These are phyloP conservation scores for Fusarium bactridioides DNA, from an alignment of 2,329 filamentous ascomycete species.

Conservation along the genomic window DNA sequence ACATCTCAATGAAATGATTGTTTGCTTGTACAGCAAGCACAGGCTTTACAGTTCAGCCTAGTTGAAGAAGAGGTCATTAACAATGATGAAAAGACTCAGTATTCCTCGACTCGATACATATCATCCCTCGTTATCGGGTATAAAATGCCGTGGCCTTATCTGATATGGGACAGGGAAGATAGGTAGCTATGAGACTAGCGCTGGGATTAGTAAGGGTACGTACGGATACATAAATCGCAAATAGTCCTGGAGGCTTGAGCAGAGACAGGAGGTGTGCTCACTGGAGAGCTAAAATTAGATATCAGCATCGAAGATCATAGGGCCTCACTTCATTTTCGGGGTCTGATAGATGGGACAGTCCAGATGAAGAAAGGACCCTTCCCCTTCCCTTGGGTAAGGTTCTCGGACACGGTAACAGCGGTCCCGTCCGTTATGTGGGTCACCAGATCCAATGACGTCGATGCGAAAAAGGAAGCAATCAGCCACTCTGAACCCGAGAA, in stretches of 20 bases:
- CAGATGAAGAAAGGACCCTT: constrained; percentile 1
- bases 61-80: background rate
- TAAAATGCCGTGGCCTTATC: constrained; percentile 15
- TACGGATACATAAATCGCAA: background rate
- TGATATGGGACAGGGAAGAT: constrained; percentile 15
- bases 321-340: background rate
- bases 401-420: background rate
- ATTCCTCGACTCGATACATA: background rate
- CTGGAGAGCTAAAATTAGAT: background rate
- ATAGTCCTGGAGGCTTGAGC: background rate
- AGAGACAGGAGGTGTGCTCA: background rate
- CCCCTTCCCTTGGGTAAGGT: constrained; percentile 10
- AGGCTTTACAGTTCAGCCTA: background rate
- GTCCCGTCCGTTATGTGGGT: constrained; percentile 1
- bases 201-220: background rate
- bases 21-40: background rate
- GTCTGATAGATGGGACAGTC: background rate
- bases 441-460: constrained; percentile 12
- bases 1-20: background rate
- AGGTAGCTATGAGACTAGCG: background rate
- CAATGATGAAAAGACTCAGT: constrained; percentile 1
- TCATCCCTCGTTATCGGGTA: constrained; percentile 10
- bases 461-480: constrained; percentile 5
- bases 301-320: background rate
- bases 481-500: constrained; percentile 16